Evolutionary conservation across 768 basidiomycete genomes (phyloP), one percentile per base, ranked within the genome.

Genomic region (Suillus alpinus): DNA sequence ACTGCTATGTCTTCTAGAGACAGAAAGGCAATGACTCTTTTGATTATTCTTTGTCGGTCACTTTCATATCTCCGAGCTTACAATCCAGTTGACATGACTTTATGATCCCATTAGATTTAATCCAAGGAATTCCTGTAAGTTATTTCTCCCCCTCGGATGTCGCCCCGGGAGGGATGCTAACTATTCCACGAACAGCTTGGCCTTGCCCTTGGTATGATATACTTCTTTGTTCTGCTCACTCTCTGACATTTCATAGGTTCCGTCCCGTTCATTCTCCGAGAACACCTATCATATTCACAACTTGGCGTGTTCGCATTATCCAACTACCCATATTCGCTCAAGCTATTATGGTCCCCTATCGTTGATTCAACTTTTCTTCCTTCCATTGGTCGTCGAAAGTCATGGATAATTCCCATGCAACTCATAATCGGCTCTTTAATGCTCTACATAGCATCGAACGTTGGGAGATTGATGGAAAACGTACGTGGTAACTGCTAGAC

Each of bases 351-450:
- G 95, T 96, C 94, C 7, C 97, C 97, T 56, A 89, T 99, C 63
- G 94, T 99, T 58, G 97, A 99, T 70, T 92, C 96, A 2, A 79
- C 90, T 64, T 99, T 90, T 74, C 79, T 89, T 68, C 77, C 85
- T 40, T 88, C 85, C 44, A 66, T 95, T 63, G 97, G 97, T n/a
- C 88, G 97, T 55, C 83, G 97, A 64, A 99, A 98, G 75, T 95
- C 93, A 63, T 99, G 97, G 97, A 98, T 99, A 66, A 89, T 98
- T 63, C 97, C 97, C 47, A 97, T 99, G 83, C 97, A 99, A 73
- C 72, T 88, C 36, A 86, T 94, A 64, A 91, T 98, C 55, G 97
- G 94, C 44, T 80, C 83, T 44, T 77, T 94, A 61, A 92, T 93
- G 90, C 68, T 92, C 40, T 87, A 86, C 67, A 87, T 93, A 62